Evolutionary conservation across 352 stramenopile species (phyloP).

Genomic region (Globisporangium nagaii): DNA sequence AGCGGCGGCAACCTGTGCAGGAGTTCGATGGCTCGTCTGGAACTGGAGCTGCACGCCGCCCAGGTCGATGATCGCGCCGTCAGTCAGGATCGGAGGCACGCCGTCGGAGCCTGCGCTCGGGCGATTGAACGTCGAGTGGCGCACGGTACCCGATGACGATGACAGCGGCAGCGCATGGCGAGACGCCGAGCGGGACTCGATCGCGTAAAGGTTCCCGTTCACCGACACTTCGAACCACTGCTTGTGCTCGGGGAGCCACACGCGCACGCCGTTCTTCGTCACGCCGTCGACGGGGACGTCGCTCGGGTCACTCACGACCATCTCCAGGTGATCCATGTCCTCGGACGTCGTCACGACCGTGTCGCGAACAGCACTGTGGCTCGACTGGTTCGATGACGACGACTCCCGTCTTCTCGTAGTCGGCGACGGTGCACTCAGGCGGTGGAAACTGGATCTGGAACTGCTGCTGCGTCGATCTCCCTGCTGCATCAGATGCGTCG

Average conservation of each 20-base stretch:
- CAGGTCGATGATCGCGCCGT: slow-evolving; percentile 73
- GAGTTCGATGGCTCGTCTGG: slow-evolving; percentile 29
- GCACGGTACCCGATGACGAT: slow-evolving; percentile 16
- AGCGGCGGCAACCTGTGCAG: not conserved
- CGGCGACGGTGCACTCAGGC: not conserved
- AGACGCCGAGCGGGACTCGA: slow-evolving; percentile 33
- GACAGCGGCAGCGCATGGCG: slow-evolving; percentile 8
- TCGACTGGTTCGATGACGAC: slow-evolving; percentile 8
- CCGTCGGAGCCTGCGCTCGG: slow-evolving; percentile 30
- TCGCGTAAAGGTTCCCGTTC: slow-evolving; percentile 68
- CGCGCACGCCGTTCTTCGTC: slow-evolving; percentile 77
- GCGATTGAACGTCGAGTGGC: slow-evolving; percentile 66
- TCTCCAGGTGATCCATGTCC: slow-evolving; percentile 36
- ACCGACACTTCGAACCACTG: slow-evolving; percentile 81
- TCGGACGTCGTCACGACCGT: slow-evolving; percentile 12
- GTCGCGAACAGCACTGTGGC: not conserved
- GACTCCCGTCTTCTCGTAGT: not conserved
- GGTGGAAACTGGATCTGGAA: not conserved
- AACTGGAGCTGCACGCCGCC: slow-evolving; percentile 77
- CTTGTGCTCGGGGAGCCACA: slow-evolving; percentile 70
- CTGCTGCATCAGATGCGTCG: slow-evolving; percentile 18
- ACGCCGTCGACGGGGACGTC: slow-evolving; percentile 57
- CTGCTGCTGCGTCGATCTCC: not conserved
- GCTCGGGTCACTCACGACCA: slow-evolving; percentile 27
- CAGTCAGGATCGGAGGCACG: slow-evolving; percentile 41